These are phyloP conservation scores for Ophiostoma himal-ulmi DNA, from an alignment of 2,329 filamentous ascomycete genomes.

Conservation along the genomic window DNA sequence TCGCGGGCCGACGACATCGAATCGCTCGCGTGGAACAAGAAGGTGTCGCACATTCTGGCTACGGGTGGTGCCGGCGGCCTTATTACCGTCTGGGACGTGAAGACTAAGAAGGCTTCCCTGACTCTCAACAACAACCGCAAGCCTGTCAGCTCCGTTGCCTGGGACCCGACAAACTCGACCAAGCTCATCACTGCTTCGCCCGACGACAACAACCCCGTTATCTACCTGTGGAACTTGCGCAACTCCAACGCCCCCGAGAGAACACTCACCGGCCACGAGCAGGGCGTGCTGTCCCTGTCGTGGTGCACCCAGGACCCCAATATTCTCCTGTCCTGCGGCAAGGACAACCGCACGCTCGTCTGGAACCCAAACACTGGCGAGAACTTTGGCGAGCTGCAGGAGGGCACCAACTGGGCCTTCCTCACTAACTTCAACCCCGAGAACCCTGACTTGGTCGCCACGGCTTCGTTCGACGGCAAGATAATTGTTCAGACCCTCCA, in stretches of 20 bases:
- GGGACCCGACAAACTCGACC: constrained; percentile 93
- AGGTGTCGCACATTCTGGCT: constrained; percentile 91
- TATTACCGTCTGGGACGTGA: constrained; percentile 97
- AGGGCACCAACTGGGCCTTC: constrained; percentile 99
- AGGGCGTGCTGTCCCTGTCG: constrained; percentile 85
- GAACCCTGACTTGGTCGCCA: constrained; percentile 87
- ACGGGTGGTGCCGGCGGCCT: constrained; percentile 91
- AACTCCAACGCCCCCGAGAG: constrained; percentile 93
- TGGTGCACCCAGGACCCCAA: constrained; percentile 93
- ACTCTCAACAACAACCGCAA: constrained; percentile 95
- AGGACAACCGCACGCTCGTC: constrained; percentile 89
- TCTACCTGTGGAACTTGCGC: constrained; percentile 88
- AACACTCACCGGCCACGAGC: constrained; percentile 84
- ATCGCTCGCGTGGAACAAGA: constrained; percentile 96
- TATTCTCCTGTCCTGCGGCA: constrained; percentile 85
- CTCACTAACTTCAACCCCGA: constrained; percentile 89
- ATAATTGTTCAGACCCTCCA: constrained; percentile 91
- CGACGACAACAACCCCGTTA: constrained; percentile 79
- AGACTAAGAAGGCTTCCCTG: constrained; percentile 94
- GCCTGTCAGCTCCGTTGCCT: constrained; percentile 88
- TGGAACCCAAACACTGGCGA: constrained; percentile 95
- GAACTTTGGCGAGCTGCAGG: constrained; percentile 83
- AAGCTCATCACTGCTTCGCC: constrained; percentile 90
- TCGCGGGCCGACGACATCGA: constrained; percentile 93
- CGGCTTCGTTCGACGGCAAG: constrained; percentile 94